A percentile compares a stretch with the other conserved stretches of the same genome.
Conservation (phyloP, 768 basidiomycete genomes). For the Leucocoprinus birnbaumii region DNA sequence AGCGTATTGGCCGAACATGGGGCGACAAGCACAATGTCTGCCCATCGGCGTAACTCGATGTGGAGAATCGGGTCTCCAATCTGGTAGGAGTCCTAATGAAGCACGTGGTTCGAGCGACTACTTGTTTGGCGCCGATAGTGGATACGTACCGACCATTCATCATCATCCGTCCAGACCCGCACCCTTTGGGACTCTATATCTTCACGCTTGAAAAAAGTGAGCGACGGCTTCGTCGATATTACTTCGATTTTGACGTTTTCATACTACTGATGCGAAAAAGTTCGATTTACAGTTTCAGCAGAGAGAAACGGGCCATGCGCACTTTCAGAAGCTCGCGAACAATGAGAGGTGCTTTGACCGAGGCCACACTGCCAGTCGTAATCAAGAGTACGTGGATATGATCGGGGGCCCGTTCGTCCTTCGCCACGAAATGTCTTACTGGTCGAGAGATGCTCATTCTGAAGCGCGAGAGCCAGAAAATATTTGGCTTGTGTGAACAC, state of each 20-base stretch:
- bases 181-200: conserved; percentile 51
- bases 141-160: conserved; percentile 85
- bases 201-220: conserved; percentile 68
- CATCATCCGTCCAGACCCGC: conserved; percentile 83
- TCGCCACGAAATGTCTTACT: conserved; percentile 34
- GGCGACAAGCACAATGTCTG: conserved; percentile 91
- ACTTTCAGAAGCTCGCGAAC: conserved; percentile 69
- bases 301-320: too few species aligned
- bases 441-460: background rate
- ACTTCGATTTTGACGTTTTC: conserved; percentile 76
- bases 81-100: conserved; percentile 35
- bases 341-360: conserved; percentile 90
- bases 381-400: conserved; percentile 75
- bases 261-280: conserved; percentile 45
- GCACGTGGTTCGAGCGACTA: background rate
- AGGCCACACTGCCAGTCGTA: conserved; percentile 93
- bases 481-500: too few species aligned
- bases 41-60: conserved; percentile 93
- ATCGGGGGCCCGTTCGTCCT: conserved; percentile 36
- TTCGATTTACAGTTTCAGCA: background rate
- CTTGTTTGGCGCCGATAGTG: background rate
- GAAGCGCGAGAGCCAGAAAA: background rate
- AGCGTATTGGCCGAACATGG: conserved; percentile 98
- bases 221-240: conserved; percentile 73
- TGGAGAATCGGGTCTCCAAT: conserved; percentile 93